Percentiles rank a stretch among this genome's conserved stretches.
These are phyloP conservation scores for Delonix regia DNA, from an alignment of 306 rosid genomes.

Conservation along the genomic window DNA sequence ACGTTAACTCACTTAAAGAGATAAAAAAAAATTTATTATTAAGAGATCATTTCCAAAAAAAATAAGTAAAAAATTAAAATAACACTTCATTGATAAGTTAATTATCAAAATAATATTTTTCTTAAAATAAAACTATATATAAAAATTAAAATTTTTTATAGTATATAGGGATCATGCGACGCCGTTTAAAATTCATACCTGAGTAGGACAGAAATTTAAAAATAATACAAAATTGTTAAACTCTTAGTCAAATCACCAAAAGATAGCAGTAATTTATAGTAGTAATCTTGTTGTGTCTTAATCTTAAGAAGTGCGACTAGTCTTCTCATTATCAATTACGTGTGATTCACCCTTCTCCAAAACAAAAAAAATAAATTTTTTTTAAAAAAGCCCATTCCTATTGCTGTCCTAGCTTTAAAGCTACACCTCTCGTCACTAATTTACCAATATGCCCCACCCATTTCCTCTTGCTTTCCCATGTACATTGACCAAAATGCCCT, in stretches of 20 bases:
- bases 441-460: slow-evolving; percentile 41
- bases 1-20: no score
- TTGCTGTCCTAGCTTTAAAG: slow-evolving; percentile 34
- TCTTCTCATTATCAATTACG: slow-evolving; percentile 11
- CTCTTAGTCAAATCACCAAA: not conserved
- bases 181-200: no score
- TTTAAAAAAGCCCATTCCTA: not conserved
- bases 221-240: no score
- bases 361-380: not conserved
- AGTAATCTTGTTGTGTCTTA: not conserved
- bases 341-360: slow-evolving; percentile 30
- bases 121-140: no score
- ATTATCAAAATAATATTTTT: no score
- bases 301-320: not conserved
- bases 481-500: slow-evolving; percentile 35
- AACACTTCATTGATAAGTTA: no score
- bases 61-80: no score
- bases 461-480: not conserved
- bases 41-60: no score
- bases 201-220: no score
- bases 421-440: slow-evolving; percentile 30
- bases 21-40: no score
- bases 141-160: no score
- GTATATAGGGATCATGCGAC: no score
- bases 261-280: not conserved